Evolutionary conservation across 2,329 filamentous ascomycete genomes (phyloP), one percentile per base, ranked within the genome.

Genomic region (Helminthosporium solani): DNA sequence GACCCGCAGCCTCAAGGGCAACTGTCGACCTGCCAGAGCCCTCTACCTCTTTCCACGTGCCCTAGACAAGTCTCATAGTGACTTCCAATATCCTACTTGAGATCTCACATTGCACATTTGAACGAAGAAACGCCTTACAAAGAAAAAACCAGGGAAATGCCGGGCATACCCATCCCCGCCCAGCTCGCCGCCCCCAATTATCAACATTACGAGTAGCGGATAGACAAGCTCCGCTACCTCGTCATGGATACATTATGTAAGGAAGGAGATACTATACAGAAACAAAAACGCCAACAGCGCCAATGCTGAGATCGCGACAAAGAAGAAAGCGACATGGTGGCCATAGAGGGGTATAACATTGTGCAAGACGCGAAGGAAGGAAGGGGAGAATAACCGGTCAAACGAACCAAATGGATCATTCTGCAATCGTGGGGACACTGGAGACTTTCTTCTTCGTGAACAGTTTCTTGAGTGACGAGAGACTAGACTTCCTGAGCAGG

Each of bases 381-480:
- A 47, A 50, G 49, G 42, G 42, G 44, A 56, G 9, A 46, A 58
- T 56, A 53, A 52, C 39, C 50, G 56, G 52, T 53, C 42, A 47
- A 56, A 50, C 43, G 48, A 49, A 54, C 43, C 30, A 54, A 49
- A 33, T 40, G 9, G 20, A 42, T 60, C 55, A 69, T 52, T 70
- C 66, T 31, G 58, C 60, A 44, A 68, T 70, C 21, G 64, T 60
- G 44, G 64, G 61, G 46, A 68, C 62, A 33, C 35, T 21, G 16
- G 54, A 56, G 33, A 52, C 56, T 25, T 61, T 57, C 46, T 61
- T 66, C 47, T 67, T 68, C 21, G 57, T 63, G 47, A 70, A 70
- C n/a, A 70, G 49, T 28, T 62, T 58, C 49, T 63, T 65, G 38
- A 70, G 49, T 19, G 64, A 68, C 12, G 66, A 61, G 33, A 70